Base-by-base conservation (phyloP, 2,329 filamentous ascomycete species). In the Blastomyces parvus region DNA sequence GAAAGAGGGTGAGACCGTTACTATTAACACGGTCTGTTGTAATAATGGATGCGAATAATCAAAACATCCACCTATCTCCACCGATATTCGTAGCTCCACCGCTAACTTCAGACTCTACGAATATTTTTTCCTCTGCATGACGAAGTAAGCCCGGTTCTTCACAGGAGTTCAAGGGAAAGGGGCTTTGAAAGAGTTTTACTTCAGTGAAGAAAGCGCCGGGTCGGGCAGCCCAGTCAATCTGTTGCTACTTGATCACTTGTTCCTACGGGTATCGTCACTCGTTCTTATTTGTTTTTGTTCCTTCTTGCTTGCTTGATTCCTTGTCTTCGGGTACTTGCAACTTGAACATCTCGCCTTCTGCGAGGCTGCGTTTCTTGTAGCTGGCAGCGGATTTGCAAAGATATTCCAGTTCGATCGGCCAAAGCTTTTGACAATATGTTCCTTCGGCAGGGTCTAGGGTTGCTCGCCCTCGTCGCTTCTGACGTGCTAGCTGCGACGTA, bases 401-500 rank as follows among this genome's bases (percentile, higher is more conserved):
- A 46, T 30, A 59, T 59, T 33, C 17, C 8, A 46, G 7, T 25
- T 42, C 25, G 11, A 2, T 30, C 9, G 13, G 14, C 27, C 19
- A 25, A 58, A n/a, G n/a, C 13, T 25, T 36, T 22, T 17, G 56
- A 44, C 22, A 50, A 59, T 50, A 59, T 59, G 58, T 25, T 59
- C 22, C 22, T 50, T 36, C 42, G 42, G 50, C 58, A 36, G 25
- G 42, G 58, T 33, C 40, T 59, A 9, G 42, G 27, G n/a, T 59
- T 59, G 58, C 42, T 59, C 5, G 58, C 58, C 27, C 58, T 59
- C 42, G 17, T 59, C 44, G 27, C 58, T 42, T 46, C 40, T 25
- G 58, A 50, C 19, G 58, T 48, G 14, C 42, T 59, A 30, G 58
- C 42, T 59, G 58, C 58, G 42, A 59, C 25, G 58, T 59, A 36